Percentiles rank a stretch among this genome's conserved stretches.
Evolutionary conservation across 2,329 filamentous ascomycete species (phyloP).

Genomic region (Aspergillus tubingensis): DNA sequence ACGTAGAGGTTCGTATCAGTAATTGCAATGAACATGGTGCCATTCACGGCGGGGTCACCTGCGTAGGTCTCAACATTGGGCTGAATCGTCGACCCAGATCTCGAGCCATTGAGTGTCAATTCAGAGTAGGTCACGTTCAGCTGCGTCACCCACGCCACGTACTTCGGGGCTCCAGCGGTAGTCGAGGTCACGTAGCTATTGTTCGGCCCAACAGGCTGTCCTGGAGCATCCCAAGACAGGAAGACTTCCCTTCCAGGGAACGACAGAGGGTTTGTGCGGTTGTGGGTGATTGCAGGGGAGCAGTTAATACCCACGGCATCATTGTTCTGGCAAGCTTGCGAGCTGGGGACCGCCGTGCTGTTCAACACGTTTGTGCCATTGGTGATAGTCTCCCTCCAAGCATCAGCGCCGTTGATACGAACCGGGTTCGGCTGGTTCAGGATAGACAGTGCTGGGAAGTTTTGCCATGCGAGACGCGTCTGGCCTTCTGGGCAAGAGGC

Average conservation of each 20-base stretch:
- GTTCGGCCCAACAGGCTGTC: slow-evolving; percentile 71
- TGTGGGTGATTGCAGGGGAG: slow-evolving; percentile 65
- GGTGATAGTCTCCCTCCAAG: slow-evolving; percentile 62
- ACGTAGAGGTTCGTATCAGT: slow-evolving; percentile 69
- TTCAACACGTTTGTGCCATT: slow-evolving; percentile 38
- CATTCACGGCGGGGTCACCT: slow-evolving; percentile 70
- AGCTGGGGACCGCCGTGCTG: slow-evolving; percentile 39
- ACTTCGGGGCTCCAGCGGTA: slow-evolving; percentile 60
- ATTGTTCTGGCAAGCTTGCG: slow-evolving; percentile 61
- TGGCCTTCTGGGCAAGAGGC: slow-evolving; percentile 71
- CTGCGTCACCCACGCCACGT: slow-evolving; percentile 75
- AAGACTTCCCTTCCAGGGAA: slow-evolving; percentile 73
- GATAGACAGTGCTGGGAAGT: slow-evolving; percentile 72
- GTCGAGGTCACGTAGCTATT: slow-evolving; percentile 74
- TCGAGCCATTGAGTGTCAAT: slow-evolving; percentile 53
- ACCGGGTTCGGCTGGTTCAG: slow-evolving; percentile 76
- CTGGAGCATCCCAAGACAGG: slow-evolving; percentile 72
- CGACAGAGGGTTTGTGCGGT: slow-evolving; percentile 69
- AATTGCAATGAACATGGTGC: slow-evolving; percentile 76
- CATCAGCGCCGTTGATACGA: slow-evolving; percentile 64
- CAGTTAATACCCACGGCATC: slow-evolving; percentile 56
- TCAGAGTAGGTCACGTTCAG: slow-evolving; percentile 72
- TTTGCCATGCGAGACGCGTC: slow-evolving; percentile 79
- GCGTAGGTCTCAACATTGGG: slow-evolving; percentile 68
- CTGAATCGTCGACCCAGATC: slow-evolving; percentile 69